Evolutionary conservation across 495 filamentous ascomycete genomes (phyloP).

Genomic region (Penicillium canescens): DNA sequence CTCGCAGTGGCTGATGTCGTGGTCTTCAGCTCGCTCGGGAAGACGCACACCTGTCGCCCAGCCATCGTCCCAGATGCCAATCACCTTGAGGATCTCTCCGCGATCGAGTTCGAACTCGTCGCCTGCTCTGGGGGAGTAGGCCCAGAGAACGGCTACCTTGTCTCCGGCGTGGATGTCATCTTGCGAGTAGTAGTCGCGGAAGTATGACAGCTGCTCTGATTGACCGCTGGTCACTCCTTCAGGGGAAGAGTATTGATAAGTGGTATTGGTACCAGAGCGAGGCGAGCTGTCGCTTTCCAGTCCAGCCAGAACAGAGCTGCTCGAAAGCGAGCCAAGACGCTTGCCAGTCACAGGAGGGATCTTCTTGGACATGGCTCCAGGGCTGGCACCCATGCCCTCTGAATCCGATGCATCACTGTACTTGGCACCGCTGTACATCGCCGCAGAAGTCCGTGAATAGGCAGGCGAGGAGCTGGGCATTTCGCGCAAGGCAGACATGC

Average conservation of each 20-base stretch:
- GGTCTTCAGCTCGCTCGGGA: conserved; percentile 83
- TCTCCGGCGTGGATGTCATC: conserved; percentile 94
- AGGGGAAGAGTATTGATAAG: conserved; percentile 73
- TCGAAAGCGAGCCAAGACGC: conserved; percentile 88
- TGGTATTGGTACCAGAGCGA: conserved; percentile 60
- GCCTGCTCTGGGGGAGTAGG: conserved; percentile 88
- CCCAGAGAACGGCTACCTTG: conserved; percentile 90
- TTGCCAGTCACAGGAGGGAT: conserved; percentile 66
- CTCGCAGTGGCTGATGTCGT: conserved; percentile 70
- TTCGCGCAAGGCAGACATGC: conserved; percentile 92
- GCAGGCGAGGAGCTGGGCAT: conserved; percentile 61
- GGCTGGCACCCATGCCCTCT: conserved; percentile 77
- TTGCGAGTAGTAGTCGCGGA: conserved; percentile 98
- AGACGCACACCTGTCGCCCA: conserved; percentile 95
- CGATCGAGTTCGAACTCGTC: conserved; percentile 95
- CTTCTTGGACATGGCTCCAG: conserved; percentile 64
- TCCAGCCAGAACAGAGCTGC: conserved; percentile 71
- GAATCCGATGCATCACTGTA: conserved; percentile 78
- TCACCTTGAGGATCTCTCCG: conserved; percentile 97
- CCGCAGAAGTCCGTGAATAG: conserved; percentile 43
- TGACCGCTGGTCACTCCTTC: conserved; percentile 82
- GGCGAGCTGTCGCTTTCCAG: conserved; percentile 75
- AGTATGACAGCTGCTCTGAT: conserved; percentile 90
- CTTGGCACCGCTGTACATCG: conserved; percentile 45
- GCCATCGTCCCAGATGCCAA: conserved; percentile 99